Base-by-base conservation (phyloP, 495 filamentous ascomycete genomes). In the Penicillium arizonense region DNA sequence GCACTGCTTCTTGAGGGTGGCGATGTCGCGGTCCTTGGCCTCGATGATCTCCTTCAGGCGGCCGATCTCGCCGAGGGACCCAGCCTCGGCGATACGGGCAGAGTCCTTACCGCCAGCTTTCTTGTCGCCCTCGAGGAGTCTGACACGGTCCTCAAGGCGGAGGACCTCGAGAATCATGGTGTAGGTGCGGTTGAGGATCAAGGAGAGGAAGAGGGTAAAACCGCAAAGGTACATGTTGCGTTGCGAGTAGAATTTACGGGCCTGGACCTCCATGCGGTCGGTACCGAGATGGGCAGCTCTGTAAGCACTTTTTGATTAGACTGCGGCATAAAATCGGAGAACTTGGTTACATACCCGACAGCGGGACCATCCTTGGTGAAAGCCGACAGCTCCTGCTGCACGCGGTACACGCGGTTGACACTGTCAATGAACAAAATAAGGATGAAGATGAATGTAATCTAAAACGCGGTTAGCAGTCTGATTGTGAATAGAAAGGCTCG, bases 211-310 rank as follows among this genome's bases (percentile, higher is more conserved):
- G 53, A 97, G 87, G 0, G 94, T 98, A 80, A 98, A 98, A 62
- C 94, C 94, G 75, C 95, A 97, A 50, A 98, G 91, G 77, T 98
- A 98, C 95, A 98, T 97, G 84, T 98, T 98, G 67, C 94, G 93
- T 77, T 98, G 92, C 53, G 92, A 96, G 83, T 98, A 98, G 81
- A 98, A 98, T 73, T 97, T 97, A 79, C 94, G 92, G 53, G 94
- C 94, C 72, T 98, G 94, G 14, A 97, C 91, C 74, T 98, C 94
- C 84, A 95, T 90, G 56, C 94, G 91, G 69, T 96, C 94, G 70
- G 88, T 87, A 44, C 95, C 85, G 34, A 95, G 79, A 45, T 86
- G 82, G 34, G 85, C 83, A 43, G 84, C 83, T 58, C 83, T 85
- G 58, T 75, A 16, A 39, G 20, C 34, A 44, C 60, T 66, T 59